These are phyloP conservation scores for Aspergillus clavatus DNA, from an alignment of 2,329 filamentous ascomycete genomes.

Conservation along the genomic window DNA sequence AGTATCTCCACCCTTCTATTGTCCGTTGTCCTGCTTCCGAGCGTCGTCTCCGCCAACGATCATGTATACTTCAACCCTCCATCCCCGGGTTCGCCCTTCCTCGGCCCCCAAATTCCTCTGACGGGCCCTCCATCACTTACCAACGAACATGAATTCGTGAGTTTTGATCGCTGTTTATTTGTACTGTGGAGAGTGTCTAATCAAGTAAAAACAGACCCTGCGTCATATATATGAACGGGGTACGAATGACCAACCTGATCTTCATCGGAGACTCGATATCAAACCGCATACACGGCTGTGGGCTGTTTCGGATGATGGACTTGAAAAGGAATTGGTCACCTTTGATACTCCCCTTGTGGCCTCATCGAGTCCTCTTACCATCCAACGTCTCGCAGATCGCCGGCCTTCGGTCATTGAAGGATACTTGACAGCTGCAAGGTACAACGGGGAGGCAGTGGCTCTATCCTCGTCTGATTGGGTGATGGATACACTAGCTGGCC, in stretches of 20 bases:
- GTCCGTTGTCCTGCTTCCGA: slow-evolving; percentile 19
- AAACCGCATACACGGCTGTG: slow-evolving; percentile 53
- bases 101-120: slow-evolving; percentile 33
- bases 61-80: slow-evolving; percentile 22
- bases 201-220: slow-evolving; percentile 45
- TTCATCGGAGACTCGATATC: slow-evolving; percentile 75
- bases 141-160: slow-evolving; percentile 36
- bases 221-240: slow-evolving; percentile 93
- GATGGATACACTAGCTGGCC: slow-evolving; percentile 69
- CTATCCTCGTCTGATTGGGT: slow-evolving; percentile 76
- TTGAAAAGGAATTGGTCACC: slow-evolving; percentile 38
- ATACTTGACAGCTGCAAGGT: slow-evolving; percentile 67
- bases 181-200: background rate
- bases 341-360: slow-evolving; percentile 53
- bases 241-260: slow-evolving; percentile 67
- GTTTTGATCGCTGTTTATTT: slow-evolving; percentile 1
- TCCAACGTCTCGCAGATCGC: slow-evolving; percentile 77
- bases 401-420: slow-evolving; percentile 71
- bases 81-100: slow-evolving; percentile 24
- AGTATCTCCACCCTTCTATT: slow-evolving; percentile 18
- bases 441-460: slow-evolving; percentile 61
- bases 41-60: slow-evolving; percentile 18
- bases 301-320: slow-evolving; percentile 38
- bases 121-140: slow-evolving; percentile 15
- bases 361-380: slow-evolving; percentile 61